Percentiles rank a stretch among this genome's conserved stretches.
phyloP scores from a whole-genome alignment of 1,284 basidiomycete genomes.

The Tremellales sp. region DNA sequence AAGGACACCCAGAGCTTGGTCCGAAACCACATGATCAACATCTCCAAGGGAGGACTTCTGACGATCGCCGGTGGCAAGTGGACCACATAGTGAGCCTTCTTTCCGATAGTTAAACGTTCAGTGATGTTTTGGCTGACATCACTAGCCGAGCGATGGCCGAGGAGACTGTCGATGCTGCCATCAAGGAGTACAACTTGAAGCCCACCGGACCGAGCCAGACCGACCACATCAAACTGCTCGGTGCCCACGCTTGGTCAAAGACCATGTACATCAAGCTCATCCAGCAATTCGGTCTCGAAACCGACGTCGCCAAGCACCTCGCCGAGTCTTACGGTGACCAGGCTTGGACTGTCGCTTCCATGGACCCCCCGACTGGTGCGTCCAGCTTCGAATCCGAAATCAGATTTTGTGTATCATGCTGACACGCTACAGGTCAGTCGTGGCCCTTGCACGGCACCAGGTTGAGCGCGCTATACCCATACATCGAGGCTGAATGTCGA shows the following conservation, averaged over 20 bases:
- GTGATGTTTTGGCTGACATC: no score
- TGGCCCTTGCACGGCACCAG: conserved; percentile 85
- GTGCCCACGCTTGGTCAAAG: conserved; percentile 90
- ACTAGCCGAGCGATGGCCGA: conserved; percentile 78
- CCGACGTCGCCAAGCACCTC: conserved; percentile 88
- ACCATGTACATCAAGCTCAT: conserved; percentile 97
- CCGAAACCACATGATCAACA: conserved; percentile 89
- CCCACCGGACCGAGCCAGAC: conserved; percentile 70
- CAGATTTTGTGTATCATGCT: neutral
- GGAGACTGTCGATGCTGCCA: conserved; percentile 86
- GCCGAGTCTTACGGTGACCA: conserved; percentile 89
- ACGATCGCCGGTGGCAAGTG: conserved; percentile 98
- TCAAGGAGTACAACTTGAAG: conserved; percentile 67
- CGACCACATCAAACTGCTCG: conserved; percentile 74
- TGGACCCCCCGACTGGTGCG: conserved; percentile 65
- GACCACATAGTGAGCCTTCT: conserved; percentile 74
- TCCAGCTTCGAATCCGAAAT: no score
- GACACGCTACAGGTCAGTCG: conserved; percentile 52
- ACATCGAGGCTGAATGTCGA: conserved; percentile 88
- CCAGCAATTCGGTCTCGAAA: conserved; percentile 86
- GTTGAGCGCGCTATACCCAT: conserved; percentile 74
- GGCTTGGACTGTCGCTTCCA: conserved; percentile 86
- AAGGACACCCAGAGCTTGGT: conserved; percentile 84
- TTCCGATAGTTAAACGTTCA: neutral
- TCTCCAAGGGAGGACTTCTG: conserved; percentile 73